These are phyloP conservation scores for Hypoxylon sp. DNA, from an alignment of 2,329 filamentous ascomycete species.

Conservation along the genomic window DNA sequence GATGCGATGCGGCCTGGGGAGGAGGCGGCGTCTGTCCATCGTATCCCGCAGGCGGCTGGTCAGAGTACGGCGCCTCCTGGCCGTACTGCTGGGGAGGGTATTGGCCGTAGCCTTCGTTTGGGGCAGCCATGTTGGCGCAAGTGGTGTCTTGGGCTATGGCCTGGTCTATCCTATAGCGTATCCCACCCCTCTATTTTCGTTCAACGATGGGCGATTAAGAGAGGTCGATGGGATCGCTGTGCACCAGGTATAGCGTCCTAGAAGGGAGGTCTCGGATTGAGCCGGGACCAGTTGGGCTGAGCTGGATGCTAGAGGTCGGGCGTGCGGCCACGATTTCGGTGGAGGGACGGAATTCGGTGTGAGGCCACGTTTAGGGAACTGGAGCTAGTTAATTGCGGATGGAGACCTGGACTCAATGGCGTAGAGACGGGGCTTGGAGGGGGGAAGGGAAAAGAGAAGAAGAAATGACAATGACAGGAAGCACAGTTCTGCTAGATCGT, in stretches of 20 bases:
- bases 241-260: background rate
- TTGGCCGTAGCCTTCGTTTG: constrained; percentile 63
- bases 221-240: constrained; percentile 2
- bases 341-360: constrained; percentile 13
- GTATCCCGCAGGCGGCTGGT: constrained; percentile 48
- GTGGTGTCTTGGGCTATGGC: constrained; percentile 13
- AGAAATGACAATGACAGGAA: constrained; percentile 7
- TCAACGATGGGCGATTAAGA: constrained; percentile 2
- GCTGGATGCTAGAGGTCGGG: background rate
- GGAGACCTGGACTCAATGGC: constrained; percentile 1
- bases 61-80: constrained; percentile 52
- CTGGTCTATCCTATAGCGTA: constrained; percentile 4
- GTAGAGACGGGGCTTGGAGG: background rate
- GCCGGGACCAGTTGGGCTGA: constrained; percentile 6
- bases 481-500: constrained; percentile 20
- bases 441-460: constrained; percentile 1
- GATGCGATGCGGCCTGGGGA: constrained; percentile 43
- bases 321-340: constrained; percentile 34
- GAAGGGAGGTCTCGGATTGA: background rate
- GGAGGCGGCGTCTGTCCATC: constrained; percentile 50
- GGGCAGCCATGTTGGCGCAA: constrained; percentile 62
- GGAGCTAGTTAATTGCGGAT: constrained; percentile 11
- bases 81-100: constrained; percentile 53
- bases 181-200: constrained; percentile 8
- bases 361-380: constrained; percentile 36